Percentiles rank a stretch among this genome's conserved stretches.
Conservation (phyloP, 257 asterid species). For the Lavandula angustifolia region DNA sequence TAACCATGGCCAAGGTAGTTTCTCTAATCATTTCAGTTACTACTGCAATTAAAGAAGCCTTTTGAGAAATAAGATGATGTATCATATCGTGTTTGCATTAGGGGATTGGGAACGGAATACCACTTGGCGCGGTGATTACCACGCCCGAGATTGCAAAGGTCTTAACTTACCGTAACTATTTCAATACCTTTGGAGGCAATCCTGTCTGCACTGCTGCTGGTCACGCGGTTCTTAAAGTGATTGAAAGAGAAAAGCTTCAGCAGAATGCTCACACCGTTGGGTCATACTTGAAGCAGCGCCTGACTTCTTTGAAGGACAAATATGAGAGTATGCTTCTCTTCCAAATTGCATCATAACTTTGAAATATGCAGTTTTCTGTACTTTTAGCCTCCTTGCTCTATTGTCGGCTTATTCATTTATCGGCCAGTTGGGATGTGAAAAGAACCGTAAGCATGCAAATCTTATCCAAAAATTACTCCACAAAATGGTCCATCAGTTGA, state of each 20-base stretch:
- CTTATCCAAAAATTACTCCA: too few relatives aligned
- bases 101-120: slow-evolving; percentile 98
- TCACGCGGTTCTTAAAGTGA: slow-evolving; percentile 79
- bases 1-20: slow-evolving; percentile 92
- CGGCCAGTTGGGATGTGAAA: too few relatives aligned
- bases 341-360: background rate
- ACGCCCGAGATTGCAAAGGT: slow-evolving; percentile 82
- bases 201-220: slow-evolving; percentile 95
- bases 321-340: slow-evolving; percentile 54
- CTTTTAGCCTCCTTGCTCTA: background rate
- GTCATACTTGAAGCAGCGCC: slow-evolving; percentile 72
- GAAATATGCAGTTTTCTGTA: background rate
- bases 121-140: slow-evolving; percentile 91
- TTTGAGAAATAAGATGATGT: background rate
- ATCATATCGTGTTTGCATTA: slow-evolving; percentile 16
- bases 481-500: too few relatives aligned
- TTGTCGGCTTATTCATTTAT: too few relatives aligned
- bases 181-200: slow-evolving; percentile 95
- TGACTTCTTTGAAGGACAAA: slow-evolving; percentile 59
- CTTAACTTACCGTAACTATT: slow-evolving; percentile 60
- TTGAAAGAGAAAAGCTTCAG: slow-evolving; percentile 87
- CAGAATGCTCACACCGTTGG: slow-evolving; percentile 72
- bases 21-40: background rate
- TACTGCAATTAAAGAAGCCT: background rate
- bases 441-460: too few relatives aligned